Conservation (phyloP, 106 monocot genomes). For the Platanthera zijinensis region DNA sequence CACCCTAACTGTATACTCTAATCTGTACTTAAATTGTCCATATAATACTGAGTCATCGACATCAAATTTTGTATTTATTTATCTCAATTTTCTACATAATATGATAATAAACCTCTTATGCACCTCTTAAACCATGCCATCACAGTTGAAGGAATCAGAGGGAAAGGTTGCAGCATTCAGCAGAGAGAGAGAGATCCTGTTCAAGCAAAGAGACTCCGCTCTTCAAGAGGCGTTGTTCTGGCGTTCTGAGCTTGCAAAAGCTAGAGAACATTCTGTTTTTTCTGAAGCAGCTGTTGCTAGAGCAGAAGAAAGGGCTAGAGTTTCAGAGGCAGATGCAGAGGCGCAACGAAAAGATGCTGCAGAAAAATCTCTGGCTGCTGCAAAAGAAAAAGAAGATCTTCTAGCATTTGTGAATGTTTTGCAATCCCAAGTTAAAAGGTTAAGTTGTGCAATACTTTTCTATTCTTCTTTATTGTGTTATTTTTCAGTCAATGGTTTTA, state of each 20-base stretch:
- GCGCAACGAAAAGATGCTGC: constrained; percentile 48
- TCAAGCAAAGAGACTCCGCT: constrained; percentile 73
- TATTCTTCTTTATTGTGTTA: neutral
- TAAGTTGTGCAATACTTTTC: neutral
- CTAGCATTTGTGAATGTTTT: constrained; percentile 54
- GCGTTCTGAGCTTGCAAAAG: constrained; percentile 93
- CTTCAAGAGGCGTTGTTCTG: constrained; percentile 82
- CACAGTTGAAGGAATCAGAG: constrained; percentile 67
- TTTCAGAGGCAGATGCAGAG: constrained; percentile 59
- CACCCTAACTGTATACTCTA: too few relatives aligned
- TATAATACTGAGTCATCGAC: neutral
- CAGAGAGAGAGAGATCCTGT: constrained; percentile 53
- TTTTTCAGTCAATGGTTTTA: neutral
- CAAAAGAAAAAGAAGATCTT: constrained; percentile 87
- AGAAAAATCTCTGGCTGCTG: constrained; percentile 46
- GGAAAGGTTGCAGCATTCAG: constrained; percentile 39
- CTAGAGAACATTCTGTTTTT: constrained; percentile 78
- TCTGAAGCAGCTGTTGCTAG: constrained; percentile 83
- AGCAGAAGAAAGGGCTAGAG: constrained; percentile 86
- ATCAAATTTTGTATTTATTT: neutral
- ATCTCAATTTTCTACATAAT: neutral
- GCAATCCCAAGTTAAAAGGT: constrained; percentile 88
- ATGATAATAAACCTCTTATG: neutral
- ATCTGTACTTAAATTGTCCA: neutral
- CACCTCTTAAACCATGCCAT: neutral